Evolutionary conservation across 2,329 filamentous ascomycete genomes (phyloP), one percentile per base, ranked within the genome.

Genomic region (Botrytis cinerea): DNA sequence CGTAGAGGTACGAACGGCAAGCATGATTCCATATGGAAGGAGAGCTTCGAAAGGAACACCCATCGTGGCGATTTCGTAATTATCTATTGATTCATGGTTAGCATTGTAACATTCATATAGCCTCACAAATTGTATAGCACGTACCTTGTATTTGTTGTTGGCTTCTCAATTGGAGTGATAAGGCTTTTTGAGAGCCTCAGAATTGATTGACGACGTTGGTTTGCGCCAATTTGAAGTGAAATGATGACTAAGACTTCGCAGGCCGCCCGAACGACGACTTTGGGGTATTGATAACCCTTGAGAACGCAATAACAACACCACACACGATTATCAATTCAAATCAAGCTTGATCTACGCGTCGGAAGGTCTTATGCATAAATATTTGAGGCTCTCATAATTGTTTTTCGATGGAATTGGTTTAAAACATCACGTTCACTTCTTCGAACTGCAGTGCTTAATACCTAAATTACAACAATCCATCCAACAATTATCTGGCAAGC

Each of bases 41-140:
- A 84, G 80, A 74, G 82, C 78, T 80, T 84, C 83, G 75, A 83
- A 84, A 54, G 83, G 83, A 71, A 84, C 81, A 76, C 80, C 81
- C 83, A 84, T 84, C 68, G 75, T 81, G 78, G 73, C 71, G 71
- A 73, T 32, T 43, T 77, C 46, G 73, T 74, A 64, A 61, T 76
- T 66, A 76, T 73, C 79, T 80, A 63, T 46, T 16, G 38, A 3
- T 62, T 28, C 25, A 48, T 77, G 62, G 79, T 77, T 71, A 51
- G 40, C 18, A 57, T 45, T 12, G 22, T 25, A 38, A 43, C 9
- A 32, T 69, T 20, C 12, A 43, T 28, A 59, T 25, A 40, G 66
- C 54, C 40, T 60, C 10, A 40, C 43, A 64, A 45, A 64, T 35
- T 14, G 63, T n/a, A 1, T 63, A 57, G 51, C 51, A 57, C 73